phyloP scores from a whole-genome alignment of 2,329 filamentous ascomycete genomes.

The Clarireedia paspali region DNA sequence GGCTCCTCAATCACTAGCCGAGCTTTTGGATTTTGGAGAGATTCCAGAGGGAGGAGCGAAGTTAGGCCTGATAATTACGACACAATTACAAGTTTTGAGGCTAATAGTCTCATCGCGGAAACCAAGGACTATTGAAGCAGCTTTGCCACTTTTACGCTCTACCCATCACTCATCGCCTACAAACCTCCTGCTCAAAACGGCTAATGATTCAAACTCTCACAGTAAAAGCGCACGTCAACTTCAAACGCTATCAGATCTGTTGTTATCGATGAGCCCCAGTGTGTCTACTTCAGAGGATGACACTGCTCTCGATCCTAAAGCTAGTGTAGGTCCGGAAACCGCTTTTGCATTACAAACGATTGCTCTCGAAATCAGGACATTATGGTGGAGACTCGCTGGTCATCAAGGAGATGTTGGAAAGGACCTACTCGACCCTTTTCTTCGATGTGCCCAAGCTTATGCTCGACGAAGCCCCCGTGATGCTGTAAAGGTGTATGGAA shows the following conservation, averaged over 20 bases:
- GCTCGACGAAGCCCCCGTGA: constrained; percentile 38
- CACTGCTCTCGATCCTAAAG: constrained; percentile 42
- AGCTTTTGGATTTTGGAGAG: constrained; percentile 54
- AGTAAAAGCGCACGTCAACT: constrained; percentile 58
- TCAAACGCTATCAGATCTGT: constrained; percentile 55
- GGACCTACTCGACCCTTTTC: constrained; percentile 58
- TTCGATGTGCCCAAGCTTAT: constrained; percentile 55
- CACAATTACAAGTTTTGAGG: constrained; percentile 58
- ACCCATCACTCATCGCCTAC: constrained; percentile 48
- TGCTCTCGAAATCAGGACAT: constrained; percentile 52
- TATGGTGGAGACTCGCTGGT: constrained; percentile 57
- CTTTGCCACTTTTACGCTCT: constrained; percentile 47
- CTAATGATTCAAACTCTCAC: constrained; percentile 35
- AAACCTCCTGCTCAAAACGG: constrained; percentile 43
- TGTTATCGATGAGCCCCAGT: constrained; percentile 60
- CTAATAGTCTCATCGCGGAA: constrained; percentile 55
- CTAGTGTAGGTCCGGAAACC: constrained; percentile 47
- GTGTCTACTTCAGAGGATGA: constrained; percentile 57
- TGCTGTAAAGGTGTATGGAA: constrained; percentile 17
- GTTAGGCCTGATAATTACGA: constrained; percentile 49
- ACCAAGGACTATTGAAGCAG: constrained; percentile 49
- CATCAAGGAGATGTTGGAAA: constrained; percentile 54
- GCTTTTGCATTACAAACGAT: constrained; percentile 57
- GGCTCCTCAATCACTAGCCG: constrained; percentile 40
- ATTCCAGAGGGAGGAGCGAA: constrained; percentile 35